Evolutionary conservation across 169 alveolate genomes (phyloP).

Genomic region (Babesia microti): DNA sequence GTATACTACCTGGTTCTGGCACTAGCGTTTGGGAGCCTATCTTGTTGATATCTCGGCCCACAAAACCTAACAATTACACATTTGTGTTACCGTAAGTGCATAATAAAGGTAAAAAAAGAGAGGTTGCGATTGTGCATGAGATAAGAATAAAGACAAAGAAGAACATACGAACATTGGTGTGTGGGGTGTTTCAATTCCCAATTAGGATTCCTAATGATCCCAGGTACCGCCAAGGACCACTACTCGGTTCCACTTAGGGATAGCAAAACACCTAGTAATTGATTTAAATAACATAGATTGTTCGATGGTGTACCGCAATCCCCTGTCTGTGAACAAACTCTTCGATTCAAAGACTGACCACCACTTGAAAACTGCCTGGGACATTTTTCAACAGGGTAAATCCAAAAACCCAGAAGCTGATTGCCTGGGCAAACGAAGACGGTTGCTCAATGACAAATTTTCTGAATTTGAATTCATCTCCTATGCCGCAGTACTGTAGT

Average conservation of each 20-base stretch:
- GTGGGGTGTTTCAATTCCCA: too few species aligned
- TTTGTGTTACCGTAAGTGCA: too few species aligned
- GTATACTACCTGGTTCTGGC: constrained; percentile 41
- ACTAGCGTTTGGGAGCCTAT: too few species aligned
- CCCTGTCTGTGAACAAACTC: constrained; percentile 11
- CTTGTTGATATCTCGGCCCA: too few species aligned
- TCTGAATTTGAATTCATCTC: constrained; percentile 31
- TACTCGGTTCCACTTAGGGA: too few species aligned
- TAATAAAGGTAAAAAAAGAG: too few species aligned
- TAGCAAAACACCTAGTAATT: not conserved
- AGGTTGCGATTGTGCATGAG: too few species aligned
- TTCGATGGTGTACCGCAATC: constrained; percentile 16
- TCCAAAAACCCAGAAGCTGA: constrained; percentile 38
- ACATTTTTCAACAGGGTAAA: constrained; percentile 32
- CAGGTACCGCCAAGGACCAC: too few species aligned
- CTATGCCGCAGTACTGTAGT: constrained; percentile 21
- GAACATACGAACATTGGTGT: too few species aligned
- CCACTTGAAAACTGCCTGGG: constrained; percentile 35
- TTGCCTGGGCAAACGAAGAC: constrained; percentile 27
- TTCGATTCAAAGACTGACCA: constrained; percentile 9
- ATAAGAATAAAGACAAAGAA: too few species aligned
- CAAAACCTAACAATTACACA: too few species aligned
- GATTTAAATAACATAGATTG: constrained; percentile 4
- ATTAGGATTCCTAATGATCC: too few species aligned
- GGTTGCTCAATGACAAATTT: constrained; percentile 13